phyloP scores from a whole-genome alignment of 108 stramenopile genomes.

The Fistulifera pelliculosa region DNA sequence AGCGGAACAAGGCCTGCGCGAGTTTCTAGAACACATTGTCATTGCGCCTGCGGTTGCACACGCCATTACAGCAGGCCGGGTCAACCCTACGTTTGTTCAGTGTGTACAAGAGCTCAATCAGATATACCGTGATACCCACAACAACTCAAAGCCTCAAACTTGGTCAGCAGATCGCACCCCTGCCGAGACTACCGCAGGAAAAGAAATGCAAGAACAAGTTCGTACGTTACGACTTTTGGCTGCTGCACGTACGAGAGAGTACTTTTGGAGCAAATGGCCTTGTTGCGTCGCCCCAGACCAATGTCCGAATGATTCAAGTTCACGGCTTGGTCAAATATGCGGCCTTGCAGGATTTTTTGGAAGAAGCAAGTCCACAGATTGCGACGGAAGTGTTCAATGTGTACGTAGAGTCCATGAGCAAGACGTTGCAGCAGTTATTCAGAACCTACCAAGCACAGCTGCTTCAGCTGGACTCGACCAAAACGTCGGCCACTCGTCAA shows the following conservation, averaged over 20 bases:
- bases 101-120: constrained; percentile 84
- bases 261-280: constrained; percentile 78
- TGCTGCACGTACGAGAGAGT: constrained; percentile 75
- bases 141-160: constrained; percentile 29
- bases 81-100: constrained; percentile 82
- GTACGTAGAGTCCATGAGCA: constrained; percentile 93
- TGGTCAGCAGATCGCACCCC: constrained; percentile 55
- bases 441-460: constrained; percentile 93
- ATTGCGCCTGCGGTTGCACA: constrained; percentile 79
- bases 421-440: constrained; percentile 85
- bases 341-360: constrained; percentile 83
- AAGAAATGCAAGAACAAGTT: constrained; percentile 86
- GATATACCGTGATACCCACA: constrained; percentile 72
- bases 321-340: constrained; percentile 86
- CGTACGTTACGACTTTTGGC: constrained; percentile 80
- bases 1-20: constrained; percentile 82
- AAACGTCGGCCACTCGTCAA: constrained; percentile 70
- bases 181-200: constrained; percentile 75
- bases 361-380: constrained; percentile 77
- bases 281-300: constrained; percentile 78
- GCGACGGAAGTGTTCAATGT: constrained; percentile 83
- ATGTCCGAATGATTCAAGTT: constrained; percentile 94
- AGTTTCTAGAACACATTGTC: constrained; percentile 87
- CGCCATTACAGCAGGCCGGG: constrained; percentile 80
- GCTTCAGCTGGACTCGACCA: constrained; percentile 75